A percentile compares a stretch with the other conserved stretches of the same genome.
These are phyloP conservation scores for Chenopodium formosanum DNA, from an alignment of 148 eudicot genomes.

Conservation along the genomic window DNA sequence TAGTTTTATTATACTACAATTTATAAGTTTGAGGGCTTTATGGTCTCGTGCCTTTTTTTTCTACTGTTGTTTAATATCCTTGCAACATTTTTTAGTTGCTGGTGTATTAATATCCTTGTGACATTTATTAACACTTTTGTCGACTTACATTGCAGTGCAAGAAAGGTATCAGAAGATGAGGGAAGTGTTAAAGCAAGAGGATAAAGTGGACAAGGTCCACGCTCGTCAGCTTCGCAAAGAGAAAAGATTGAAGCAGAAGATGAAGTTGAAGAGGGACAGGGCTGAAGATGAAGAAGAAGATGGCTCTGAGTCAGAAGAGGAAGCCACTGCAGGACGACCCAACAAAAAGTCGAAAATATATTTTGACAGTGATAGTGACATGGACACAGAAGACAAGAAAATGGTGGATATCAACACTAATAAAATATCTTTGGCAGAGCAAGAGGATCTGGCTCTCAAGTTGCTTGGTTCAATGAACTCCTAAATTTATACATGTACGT, in stretches of 20 bases:
- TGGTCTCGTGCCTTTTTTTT: too few species aligned
- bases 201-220: constrained; percentile 66
- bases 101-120: background rate
- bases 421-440: constrained; percentile 61
- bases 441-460: constrained; percentile 81
- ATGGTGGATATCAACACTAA: constrained; percentile 27
- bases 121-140: background rate
- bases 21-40: too few species aligned
- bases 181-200: constrained; percentile 51
- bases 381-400: constrained; percentile 17
- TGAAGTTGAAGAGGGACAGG: constrained; percentile 56
- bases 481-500: background rate
- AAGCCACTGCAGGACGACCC: constrained; percentile 21
- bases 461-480: constrained; percentile 70
- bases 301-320: constrained; percentile 46
- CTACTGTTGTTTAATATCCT: background rate
- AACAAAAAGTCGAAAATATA: constrained; percentile 57
- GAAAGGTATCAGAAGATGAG: constrained; percentile 52
- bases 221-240: constrained; percentile 69
- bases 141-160: constrained; percentile 19
- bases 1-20: too few species aligned
- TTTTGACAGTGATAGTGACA: constrained; percentile 41
- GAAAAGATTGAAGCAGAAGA: constrained; percentile 58
- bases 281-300: constrained; percentile 47
- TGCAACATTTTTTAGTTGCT: background rate